phyloP scores from a whole-genome alignment of 78 protist genomes.

The Dictyostelium firmibasis region DNA sequence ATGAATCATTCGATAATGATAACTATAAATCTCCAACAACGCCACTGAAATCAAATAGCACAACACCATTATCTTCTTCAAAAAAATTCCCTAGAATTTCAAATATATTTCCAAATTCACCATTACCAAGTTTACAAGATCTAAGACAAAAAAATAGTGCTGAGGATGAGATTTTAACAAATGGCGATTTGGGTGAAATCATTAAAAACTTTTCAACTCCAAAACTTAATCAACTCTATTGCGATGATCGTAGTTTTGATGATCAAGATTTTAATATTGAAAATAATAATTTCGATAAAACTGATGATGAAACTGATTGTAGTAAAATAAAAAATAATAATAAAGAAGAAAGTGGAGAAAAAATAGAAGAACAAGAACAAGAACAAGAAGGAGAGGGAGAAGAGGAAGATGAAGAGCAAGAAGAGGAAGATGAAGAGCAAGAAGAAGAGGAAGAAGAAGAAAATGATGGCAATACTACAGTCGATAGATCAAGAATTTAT shows the following conservation, averaged over 20 bases:
- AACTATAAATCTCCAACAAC: background rate
- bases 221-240: background rate
- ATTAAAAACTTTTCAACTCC: slow-evolving; percentile 14
- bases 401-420: background rate
- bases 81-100: background rate
- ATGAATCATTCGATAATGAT: background rate
- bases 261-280: background rate
- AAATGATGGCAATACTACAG: background rate
- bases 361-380: background rate
- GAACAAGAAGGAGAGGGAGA: background rate
- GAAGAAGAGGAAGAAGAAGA: background rate
- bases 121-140: slow-evolving; percentile 34
- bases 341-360: background rate
- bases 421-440: background rate
- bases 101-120: background rate
- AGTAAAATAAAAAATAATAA: background rate
- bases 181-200: slow-evolving; percentile 40
- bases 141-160: background rate
- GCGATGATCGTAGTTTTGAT: background rate
- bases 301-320: background rate
- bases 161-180: slow-evolving; percentile 53
- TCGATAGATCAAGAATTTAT: slow-evolving; percentile 3
- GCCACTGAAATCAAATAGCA: background rate
- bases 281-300: background rate
- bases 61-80: background rate